These are phyloP conservation scores for Tolypocladium album DNA, from an alignment of 2,329 filamentous ascomycete species.

Conservation along the genomic window DNA sequence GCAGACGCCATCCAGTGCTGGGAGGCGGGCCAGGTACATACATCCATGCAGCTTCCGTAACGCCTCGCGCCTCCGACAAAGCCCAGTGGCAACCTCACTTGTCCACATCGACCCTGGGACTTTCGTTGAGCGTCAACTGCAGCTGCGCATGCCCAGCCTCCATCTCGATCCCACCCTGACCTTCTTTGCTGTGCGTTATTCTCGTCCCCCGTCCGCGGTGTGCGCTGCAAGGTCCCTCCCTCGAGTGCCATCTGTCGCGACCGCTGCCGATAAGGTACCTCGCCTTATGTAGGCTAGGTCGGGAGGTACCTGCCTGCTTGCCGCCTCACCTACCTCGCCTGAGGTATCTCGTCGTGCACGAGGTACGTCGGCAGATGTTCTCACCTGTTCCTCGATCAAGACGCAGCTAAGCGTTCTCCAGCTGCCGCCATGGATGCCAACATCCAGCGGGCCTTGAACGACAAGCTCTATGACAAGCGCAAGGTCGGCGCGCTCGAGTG, in stretches of 20 bases:
- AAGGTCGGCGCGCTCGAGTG: conserved; percentile 96
- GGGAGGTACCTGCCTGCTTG: background rate
- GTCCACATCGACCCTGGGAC: background rate
- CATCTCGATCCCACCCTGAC: background rate
- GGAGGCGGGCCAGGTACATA: background rate
- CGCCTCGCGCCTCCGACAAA: background rate
- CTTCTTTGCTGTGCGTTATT: background rate
- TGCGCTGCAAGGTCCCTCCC: background rate
- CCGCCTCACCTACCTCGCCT: background rate
- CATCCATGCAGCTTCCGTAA: background rate
- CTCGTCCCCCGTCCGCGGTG: background rate
- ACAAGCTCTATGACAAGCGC: conserved; percentile 97
- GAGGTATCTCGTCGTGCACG: background rate
- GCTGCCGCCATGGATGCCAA: conserved; percentile 62
- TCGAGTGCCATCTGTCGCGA: background rate
- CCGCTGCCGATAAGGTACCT: background rate
- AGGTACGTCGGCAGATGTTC: too few species aligned
- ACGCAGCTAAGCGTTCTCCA: conserved; percentile 4
- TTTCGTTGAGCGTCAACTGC: background rate
- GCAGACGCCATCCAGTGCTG: background rate
- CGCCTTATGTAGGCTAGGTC: background rate
- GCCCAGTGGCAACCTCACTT: background rate
- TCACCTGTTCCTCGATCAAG: background rate
- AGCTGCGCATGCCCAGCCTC: background rate
- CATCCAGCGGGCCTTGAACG: conserved; percentile 84